Evolutionary conservation across 2,329 filamentous ascomycete species (phyloP).

Genomic region (Ascochyta viciae-villosae): DNA sequence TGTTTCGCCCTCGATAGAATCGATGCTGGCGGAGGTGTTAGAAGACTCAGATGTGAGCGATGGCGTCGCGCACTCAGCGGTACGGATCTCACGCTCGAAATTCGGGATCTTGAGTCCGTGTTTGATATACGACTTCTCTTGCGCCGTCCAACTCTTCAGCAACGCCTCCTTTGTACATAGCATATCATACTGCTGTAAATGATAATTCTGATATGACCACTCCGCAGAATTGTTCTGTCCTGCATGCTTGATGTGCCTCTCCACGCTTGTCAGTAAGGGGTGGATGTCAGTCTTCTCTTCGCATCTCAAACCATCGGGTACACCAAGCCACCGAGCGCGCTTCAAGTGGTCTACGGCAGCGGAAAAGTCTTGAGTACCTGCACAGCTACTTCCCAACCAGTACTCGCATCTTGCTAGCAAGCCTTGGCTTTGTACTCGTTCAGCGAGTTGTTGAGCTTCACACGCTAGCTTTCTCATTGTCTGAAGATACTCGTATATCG

Average conservation of each 20-base stretch:
- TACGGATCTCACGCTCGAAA: too few relatives aligned
- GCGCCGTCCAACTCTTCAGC: too few relatives aligned
- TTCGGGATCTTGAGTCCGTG: too few relatives aligned
- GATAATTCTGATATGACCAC: too few relatives aligned
- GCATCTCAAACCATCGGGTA: not conserved
- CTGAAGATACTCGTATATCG: not conserved
- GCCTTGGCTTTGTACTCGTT: constrained; percentile 12
- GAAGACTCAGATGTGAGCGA: too few relatives aligned
- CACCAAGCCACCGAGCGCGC: constrained; percentile 6
- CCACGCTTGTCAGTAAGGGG: not conserved
- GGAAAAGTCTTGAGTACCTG: constrained; percentile 13
- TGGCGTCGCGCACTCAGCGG: too few relatives aligned
- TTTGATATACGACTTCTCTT: too few relatives aligned
- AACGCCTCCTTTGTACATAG: too few relatives aligned
- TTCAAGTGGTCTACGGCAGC: constrained; percentile 18
- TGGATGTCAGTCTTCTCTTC: not conserved
- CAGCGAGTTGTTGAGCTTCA: constrained; percentile 17
- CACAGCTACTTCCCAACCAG: constrained; percentile 28
- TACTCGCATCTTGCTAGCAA: constrained; percentile 28
- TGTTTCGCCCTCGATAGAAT: too few relatives aligned
- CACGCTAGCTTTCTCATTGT: constrained; percentile 11
- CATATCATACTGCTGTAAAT: too few relatives aligned
- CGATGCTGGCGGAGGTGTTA: too few relatives aligned
- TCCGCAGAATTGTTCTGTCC: not conserved
- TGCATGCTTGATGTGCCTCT: not conserved